A percentile compares a stretch with the other conserved stretches of the same genome.
phyloP scores from a whole-genome alignment of 441 rosid genomes.

The Sinapis alba region DNA sequence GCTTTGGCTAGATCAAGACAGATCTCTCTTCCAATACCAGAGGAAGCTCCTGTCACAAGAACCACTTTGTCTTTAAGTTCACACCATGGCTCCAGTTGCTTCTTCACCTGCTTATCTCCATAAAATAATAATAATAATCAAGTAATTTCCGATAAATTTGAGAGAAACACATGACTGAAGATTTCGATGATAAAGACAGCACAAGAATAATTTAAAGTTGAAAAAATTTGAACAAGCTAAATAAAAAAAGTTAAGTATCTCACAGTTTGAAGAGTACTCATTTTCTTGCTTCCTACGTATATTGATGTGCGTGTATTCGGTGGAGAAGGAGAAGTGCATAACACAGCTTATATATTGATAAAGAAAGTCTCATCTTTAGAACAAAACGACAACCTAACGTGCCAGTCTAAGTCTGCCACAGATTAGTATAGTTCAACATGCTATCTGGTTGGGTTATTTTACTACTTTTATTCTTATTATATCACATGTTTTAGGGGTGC shows the following conservation, averaged over 20 bases:
- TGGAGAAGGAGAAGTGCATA: neutral
- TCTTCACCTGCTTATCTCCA: neutral
- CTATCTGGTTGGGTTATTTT: neutral
- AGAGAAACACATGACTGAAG: too few species aligned
- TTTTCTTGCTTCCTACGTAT: neutral
- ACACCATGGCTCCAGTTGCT: neutral
- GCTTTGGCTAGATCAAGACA: neutral
- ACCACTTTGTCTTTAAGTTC: neutral
- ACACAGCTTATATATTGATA: neutral
- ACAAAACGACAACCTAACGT: neutral
- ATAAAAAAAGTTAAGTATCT: too few species aligned
- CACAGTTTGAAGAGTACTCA: slow-evolving; percentile 1
- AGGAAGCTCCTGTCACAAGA: neutral
- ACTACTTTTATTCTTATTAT: neutral
- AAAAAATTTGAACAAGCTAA: too few species aligned
- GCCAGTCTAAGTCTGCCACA: neutral
- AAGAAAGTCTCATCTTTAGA: neutral
- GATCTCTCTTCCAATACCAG: neutral
- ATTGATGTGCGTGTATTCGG: neutral
- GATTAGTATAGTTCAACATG: neutral
- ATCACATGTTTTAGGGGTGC: neutral
- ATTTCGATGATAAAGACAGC: too few species aligned
- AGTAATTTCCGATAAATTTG: too few species aligned
- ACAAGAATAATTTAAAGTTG: too few species aligned
- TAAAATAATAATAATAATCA: too few species aligned